Evolutionary conservation across 495 filamentous ascomycete species (phyloP).

Genomic region (Neurospora sublineolata): DNA sequence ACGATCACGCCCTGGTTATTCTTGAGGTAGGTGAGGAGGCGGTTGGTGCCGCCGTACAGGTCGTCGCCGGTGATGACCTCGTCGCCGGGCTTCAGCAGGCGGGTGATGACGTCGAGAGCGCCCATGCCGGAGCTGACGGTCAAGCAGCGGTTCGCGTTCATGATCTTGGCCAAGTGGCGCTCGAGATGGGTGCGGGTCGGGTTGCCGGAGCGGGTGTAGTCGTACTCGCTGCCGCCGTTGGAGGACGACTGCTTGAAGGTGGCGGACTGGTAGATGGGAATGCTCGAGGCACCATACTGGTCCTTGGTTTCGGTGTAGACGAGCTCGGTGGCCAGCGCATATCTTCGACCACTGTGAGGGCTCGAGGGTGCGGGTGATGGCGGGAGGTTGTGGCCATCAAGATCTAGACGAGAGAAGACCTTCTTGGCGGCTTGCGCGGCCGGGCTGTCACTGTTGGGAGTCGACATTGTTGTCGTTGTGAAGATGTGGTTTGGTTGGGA

Average conservation of each 20-base stretch:
- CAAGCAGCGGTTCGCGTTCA: conserved; percentile 82
- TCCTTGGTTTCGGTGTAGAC: conserved; percentile 92
- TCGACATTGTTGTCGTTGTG: conserved; percentile 24
- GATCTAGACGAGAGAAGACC: conserved; percentile 60
- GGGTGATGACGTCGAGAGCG: conserved; percentile 92
- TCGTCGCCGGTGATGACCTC: conserved; percentile 97
- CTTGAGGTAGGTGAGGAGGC: conserved; percentile 81
- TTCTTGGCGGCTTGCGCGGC: conserved; percentile 43
- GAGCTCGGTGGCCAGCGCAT: conserved; percentile 88
- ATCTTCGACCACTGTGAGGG: conserved; percentile 66
- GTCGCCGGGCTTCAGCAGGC: conserved; percentile 82
- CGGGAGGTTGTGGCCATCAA: conserved; percentile 82
- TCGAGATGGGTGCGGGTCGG: conserved; percentile 94
- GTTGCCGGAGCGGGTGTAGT: conserved; percentile 96
- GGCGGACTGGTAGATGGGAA: conserved; percentile 95
- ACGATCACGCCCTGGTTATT: conserved; percentile 81
- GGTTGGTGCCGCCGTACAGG: conserved; percentile 90
- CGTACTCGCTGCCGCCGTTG: conserved; percentile 74
- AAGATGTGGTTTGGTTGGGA: background rate
- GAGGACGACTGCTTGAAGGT: conserved; percentile 91
- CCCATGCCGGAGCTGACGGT: conserved; percentile 96
- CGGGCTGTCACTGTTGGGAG: conserved; percentile 15
- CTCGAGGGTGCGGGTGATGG: conserved; percentile 92
- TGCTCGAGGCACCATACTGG: conserved; percentile 89
- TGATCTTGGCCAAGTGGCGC: conserved; percentile 95